Evolutionary conservation across 2,329 filamentous ascomycete species (phyloP).

Genomic region (Ceratocystis cubensis): DNA sequence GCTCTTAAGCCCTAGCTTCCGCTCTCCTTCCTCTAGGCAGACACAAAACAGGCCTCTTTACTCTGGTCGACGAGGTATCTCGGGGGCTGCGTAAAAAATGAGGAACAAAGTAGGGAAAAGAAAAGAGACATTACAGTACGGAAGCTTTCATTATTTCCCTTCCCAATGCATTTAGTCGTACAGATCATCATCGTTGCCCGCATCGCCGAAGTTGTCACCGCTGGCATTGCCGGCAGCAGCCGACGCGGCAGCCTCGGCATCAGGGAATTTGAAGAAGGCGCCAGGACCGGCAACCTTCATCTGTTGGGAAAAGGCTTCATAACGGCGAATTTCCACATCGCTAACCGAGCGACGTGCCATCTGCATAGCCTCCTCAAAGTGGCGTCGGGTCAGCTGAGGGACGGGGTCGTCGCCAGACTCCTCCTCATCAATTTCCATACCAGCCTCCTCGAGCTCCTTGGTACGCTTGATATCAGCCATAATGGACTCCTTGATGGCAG

Average conservation of each 20-base stretch:
- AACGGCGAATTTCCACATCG: conserved; percentile 93
- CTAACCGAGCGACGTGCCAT: conserved; percentile 85
- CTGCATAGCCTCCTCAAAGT: conserved; percentile 98
- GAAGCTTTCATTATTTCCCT: neutral
- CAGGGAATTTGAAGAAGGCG: conserved; percentile 95
- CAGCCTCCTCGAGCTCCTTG: conserved; percentile 78
- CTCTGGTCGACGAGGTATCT: too few species aligned
- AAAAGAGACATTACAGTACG: conserved; percentile 2
- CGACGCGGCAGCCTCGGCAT: conserved; percentile 38
- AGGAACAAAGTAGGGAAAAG: neutral
- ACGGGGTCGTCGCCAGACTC: conserved; percentile 84
- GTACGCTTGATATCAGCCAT: conserved; percentile 72
- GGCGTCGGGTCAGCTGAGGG: conserved; percentile 84
- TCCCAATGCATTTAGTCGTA: conserved; percentile 48
- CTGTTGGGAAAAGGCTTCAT: conserved; percentile 96
- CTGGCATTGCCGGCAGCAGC: conserved; percentile 45
- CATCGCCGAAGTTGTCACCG: conserved; percentile 61
- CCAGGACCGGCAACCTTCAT: conserved; percentile 97
- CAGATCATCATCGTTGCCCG: conserved; percentile 89
- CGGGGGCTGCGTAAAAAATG: neutral
- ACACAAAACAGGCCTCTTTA: too few species aligned
- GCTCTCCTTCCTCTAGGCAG: neutral
- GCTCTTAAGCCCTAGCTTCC: conserved; percentile 5
- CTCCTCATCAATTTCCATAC: conserved; percentile 58
- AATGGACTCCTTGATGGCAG: conserved; percentile 97